Conservation (phyloP, 495 filamentous ascomycete genomes). For the Corynascus novoguineensis region DNA sequence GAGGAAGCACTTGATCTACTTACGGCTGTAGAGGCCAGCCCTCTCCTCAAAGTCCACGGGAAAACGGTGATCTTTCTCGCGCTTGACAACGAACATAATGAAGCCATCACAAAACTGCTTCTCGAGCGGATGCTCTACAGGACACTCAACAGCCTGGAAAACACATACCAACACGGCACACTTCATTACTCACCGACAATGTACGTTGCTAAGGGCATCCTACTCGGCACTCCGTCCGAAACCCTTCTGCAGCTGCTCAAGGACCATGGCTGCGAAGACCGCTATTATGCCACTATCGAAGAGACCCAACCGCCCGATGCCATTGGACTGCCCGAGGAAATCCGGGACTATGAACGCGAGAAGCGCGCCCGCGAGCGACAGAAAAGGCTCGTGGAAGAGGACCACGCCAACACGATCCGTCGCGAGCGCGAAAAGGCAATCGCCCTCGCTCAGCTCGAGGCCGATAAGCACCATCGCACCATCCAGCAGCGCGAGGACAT, state of each 20-base stretch:
- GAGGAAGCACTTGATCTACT: constrained; percentile 36
- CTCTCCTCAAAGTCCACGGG: constrained; percentile 33
- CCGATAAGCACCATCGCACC: constrained; percentile 11
- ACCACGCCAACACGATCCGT: constrained; percentile 27
- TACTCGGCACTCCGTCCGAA: constrained; percentile 21
- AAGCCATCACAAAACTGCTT: constrained; percentile 32
- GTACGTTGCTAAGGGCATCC: constrained; percentile 36
- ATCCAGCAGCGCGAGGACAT: constrained; percentile 19
- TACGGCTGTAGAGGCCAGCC: constrained; percentile 33
- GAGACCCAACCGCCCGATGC: constrained; percentile 37
- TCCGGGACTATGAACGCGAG: constrained; percentile 35
- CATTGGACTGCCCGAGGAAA: constrained; percentile 34
- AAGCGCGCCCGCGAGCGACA: constrained; percentile 31
- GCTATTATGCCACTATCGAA: constrained; percentile 36
- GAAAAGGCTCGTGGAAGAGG: constrained; percentile 25
- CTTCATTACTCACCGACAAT: constrained; percentile 41
- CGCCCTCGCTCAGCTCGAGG: constrained; percentile 16
- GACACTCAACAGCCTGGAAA: constrained; percentile 39
- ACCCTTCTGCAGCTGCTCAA: constrained; percentile 25
- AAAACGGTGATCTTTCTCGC: constrained; percentile 41
- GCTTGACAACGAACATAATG: constrained; percentile 35
- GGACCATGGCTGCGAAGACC: constrained; percentile 35
- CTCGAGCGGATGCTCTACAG: constrained; percentile 30
- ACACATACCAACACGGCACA: constrained; percentile 35
- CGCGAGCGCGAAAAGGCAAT: constrained; percentile 33